These are phyloP conservation scores for Dictyostelium purpureum DNA, from an alignment of 78 protist species.

Conservation along the genomic window DNA sequence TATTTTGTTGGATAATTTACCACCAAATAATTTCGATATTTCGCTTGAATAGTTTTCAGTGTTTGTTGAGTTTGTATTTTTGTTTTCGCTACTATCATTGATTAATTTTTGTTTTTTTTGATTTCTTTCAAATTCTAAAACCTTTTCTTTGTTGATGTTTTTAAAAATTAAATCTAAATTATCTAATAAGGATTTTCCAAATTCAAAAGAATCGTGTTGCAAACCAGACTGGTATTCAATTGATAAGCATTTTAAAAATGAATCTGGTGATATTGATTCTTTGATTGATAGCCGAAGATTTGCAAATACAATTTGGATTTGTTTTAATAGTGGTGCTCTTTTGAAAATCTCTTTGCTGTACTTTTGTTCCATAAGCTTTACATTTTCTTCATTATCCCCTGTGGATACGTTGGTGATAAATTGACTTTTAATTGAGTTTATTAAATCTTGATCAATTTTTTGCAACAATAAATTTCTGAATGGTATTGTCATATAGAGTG, in stretches of 20 bases:
- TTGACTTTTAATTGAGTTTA: background rate
- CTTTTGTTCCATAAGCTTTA: background rate
- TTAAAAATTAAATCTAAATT: constrained; percentile 17
- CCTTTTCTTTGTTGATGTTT: background rate
- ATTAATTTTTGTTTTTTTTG: background rate
- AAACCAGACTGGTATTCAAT: constrained; percentile 21
- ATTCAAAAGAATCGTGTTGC: constrained; percentile 62
- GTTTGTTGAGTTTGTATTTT: background rate
- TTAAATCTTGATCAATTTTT: background rate
- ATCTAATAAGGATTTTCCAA: constrained; percentile 29
- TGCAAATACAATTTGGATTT: constrained; percentile 34
- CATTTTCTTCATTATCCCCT: too few species aligned
- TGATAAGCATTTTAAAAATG: constrained; percentile 4
- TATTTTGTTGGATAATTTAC: background rate
- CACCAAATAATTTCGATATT: constrained; percentile 24
- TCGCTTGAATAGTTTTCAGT: background rate
- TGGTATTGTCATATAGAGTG: constrained; percentile 49
- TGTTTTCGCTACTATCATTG: background rate
- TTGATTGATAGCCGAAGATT: background rate
- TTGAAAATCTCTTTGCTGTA: background rate
- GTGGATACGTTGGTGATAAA: background rate
- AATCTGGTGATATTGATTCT: background rate
- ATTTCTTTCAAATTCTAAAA: background rate
- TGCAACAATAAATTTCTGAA: background rate
- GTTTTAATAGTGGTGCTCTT: background rate